Conservation (phyloP, 495 filamentous ascomycete species). For the Sordaria brevicollis region DNA sequence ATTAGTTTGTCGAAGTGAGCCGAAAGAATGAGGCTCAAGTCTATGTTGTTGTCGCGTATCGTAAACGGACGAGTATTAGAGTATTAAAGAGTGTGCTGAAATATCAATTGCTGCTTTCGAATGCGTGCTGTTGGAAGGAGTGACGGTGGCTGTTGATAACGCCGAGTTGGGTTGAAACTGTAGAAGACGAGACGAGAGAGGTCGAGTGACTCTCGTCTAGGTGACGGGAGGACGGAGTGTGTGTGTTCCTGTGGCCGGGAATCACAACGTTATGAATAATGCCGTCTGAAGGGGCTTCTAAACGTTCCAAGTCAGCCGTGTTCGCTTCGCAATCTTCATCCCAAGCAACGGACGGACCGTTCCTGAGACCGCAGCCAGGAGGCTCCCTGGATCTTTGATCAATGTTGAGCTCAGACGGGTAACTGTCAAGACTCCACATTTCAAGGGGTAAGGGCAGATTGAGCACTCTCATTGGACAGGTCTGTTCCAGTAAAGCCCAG, state of each 20-base stretch:
- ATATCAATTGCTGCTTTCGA: constrained; percentile 22
- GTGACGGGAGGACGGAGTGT: constrained; percentile 19
- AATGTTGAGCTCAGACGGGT: background rate
- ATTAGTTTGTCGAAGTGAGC: constrained; percentile 26
- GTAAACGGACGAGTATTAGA: constrained; percentile 36
- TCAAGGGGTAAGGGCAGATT: background rate
- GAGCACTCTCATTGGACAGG: background rate
- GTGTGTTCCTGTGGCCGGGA: constrained; percentile 21
- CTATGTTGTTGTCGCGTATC: constrained; percentile 8
- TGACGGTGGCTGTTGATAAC: constrained; percentile 35
- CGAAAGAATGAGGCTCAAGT: constrained; percentile 30
- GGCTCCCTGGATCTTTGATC: background rate
- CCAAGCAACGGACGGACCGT: background rate
- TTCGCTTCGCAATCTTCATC: background rate
- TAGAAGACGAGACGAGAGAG: constrained; percentile 15
- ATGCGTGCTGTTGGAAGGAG: constrained; percentile 28
- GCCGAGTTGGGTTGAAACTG: constrained; percentile 16
- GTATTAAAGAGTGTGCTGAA: constrained; percentile 45
- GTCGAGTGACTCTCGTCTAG: constrained; percentile 22
- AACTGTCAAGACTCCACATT: background rate
- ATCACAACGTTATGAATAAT: constrained; percentile 25
- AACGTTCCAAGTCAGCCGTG: constrained; percentile 12
- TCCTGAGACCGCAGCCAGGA: background rate
- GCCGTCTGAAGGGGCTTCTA: constrained; percentile 20
- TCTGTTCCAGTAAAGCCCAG: background rate